Evolutionary conservation across 352 stramenopile genomes (phyloP), one percentile per base, ranked within the genome.

Genomic region (Phytophthora tentaculata): DNA sequence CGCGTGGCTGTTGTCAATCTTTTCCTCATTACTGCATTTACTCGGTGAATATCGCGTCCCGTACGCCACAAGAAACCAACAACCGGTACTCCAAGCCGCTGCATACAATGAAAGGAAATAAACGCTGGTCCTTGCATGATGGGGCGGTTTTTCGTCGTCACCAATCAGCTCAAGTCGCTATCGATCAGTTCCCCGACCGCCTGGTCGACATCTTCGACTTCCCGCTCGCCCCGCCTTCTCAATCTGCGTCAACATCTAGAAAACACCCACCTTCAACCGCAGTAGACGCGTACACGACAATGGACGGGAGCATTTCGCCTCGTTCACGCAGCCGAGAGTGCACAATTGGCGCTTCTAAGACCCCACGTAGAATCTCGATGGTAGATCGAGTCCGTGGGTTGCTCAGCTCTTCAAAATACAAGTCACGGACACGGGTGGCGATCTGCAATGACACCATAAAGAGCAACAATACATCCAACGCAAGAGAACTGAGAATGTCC

Each of bases 151-250:
- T 76, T 22, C 73, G 49, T 5, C 76, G 73, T 12, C 56, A 71
- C 2, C 52, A 56, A 37, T 66, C 67, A 19, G 69, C 61, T 10
- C 65, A 55, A 9, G 51, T 55, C 10, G 26, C 35, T 8, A 45
- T 88, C 10, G 67, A 83, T 19, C 65, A 77, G 14, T 69, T 77
- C n/a, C 62, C 84, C 8, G 75, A 71, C 41, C 67, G 47, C 43
- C 44, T 88, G 17, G 73, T 86, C 37, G 75, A 84, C 45, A 67
- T 77, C 28, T 75, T 75, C 56, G 67, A 75, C 62, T 87, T 87
- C 49, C 71, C 74, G 41, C 68, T 87, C 47, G 23, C 37, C 10
- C 52, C 47, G 7, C 56, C 49, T 2, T 62, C 43, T 5, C 47
- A 54, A 12, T 16, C 14, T 35, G 3, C 50, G 29, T 22, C 44